Conservation (phyloP, 2,329 filamentous ascomycete genomes). For the Talaromyces sp. region DNA sequence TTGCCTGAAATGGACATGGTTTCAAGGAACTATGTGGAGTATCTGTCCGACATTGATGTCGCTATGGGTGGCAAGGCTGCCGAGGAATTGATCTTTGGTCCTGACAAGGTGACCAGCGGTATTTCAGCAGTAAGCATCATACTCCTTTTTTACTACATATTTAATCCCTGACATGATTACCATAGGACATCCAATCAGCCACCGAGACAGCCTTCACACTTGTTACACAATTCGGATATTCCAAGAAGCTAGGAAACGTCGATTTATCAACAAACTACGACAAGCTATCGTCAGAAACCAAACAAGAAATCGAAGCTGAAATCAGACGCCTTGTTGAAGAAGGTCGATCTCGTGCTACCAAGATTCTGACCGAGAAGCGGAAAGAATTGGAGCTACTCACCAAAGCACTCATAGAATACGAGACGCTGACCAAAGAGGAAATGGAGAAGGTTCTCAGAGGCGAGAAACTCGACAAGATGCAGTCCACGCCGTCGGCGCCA, state of each 20-base stretch:
- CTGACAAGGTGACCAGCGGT: slow-evolving; percentile 87
- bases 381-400: slow-evolving; percentile 85
- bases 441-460: slow-evolving; percentile 87
- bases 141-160: background rate
- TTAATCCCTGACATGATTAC: background rate
- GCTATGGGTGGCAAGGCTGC: slow-evolving; percentile 81
- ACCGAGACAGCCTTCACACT: slow-evolving; percentile 81
- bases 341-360: slow-evolving; percentile 68
- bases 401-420: slow-evolving; percentile 87
- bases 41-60: slow-evolving; percentile 74
- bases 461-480: slow-evolving; percentile 70
- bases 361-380: slow-evolving; percentile 69
- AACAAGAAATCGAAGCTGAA: slow-evolving; percentile 80
- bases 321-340: slow-evolving; percentile 82
- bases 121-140: slow-evolving; percentile 65
- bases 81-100: slow-evolving; percentile 86
- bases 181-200: slow-evolving; percentile 75
- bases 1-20: slow-evolving; percentile 92
- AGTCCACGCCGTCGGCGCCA: slow-evolving; percentile 51
- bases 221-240: slow-evolving; percentile 89
- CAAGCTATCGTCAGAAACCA: slow-evolving; percentile 78
- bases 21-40: slow-evolving; percentile 80
- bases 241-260: slow-evolving; percentile 79
- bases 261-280: slow-evolving; percentile 81
- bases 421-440: slow-evolving; percentile 84